Evolutionary conservation across 257 asterid genomes (phyloP), one percentile per base, ranked within the genome.

Genomic region (Solanum dulcamara): DNA sequence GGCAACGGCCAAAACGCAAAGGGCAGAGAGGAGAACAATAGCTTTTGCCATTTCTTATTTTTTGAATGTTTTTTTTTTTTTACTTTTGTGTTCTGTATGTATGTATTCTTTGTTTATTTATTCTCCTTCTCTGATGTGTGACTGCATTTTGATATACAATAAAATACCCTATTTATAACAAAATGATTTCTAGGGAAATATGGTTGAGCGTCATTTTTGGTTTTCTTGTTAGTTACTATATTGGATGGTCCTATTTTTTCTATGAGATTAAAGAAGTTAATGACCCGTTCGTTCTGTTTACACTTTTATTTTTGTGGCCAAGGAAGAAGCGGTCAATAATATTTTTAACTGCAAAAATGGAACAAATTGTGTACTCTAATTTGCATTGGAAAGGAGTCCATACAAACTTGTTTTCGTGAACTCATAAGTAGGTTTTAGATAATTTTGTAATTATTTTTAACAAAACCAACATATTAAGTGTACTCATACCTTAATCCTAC

Each of bases 21-120:
- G 85, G 37, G 83, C 83, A 18, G 87, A 84, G 88, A 86, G 28
- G 83, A 88, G 87, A 67, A 72, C 77, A 71, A 85, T 38, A 37
- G 66, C 86, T 85, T 87, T 89, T 87, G 91, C 91, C 91, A 89
- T 50, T 83, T 87, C n/a, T 48, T 32, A 5, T 46, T 11, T 32
- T 2, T 33, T 33, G 35, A 33, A 38, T 32, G 42, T 66, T n/a
- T 59, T 40, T 5, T 5, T 10, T 35, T 81, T 57, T 24, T 38
- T 70, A 37, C 32, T 72, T 85, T 33, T 64, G 7, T 28, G 7
- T 30, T 14, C 9, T 86, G 15, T 22, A 38, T 70, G 46, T 83
- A 48, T 75, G 37, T 33, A 20, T 68, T 37, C 14, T 84, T 51
- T 67, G 3, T 59, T 62, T 33, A 10, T 30, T 48, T 51, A 22